Evolutionary conservation across 257 asterid genomes (phyloP).

Genomic region (Rubia yunnanensis): DNA sequence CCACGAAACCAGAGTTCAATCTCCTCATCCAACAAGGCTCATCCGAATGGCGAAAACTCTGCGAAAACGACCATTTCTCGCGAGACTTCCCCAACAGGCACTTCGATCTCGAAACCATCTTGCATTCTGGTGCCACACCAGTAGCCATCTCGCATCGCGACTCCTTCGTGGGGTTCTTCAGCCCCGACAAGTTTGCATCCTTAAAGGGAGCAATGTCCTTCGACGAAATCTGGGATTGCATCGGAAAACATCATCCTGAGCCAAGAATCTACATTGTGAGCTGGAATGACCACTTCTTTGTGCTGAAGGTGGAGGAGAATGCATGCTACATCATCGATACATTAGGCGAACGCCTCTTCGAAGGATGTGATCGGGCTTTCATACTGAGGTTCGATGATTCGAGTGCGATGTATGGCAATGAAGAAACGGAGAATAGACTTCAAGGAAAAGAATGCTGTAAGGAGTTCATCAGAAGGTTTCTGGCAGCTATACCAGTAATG

Average conservation of each 20-base stretch:
- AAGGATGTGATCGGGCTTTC: constrained; percentile 62
- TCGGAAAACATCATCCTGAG: background rate
- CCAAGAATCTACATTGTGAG: constrained; percentile 57
- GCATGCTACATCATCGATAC: constrained; percentile 58
- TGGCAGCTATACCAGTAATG: constrained; percentile 50
- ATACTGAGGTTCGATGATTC: constrained; percentile 48
- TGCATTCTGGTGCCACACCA: constrained; percentile 42
- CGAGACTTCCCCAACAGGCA: constrained; percentile 58
- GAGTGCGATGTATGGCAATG: constrained; percentile 17
- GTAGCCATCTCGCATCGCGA: constrained; percentile 31
- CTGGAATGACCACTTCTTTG: constrained; percentile 79
- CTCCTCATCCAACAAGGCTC: constrained; percentile 57
- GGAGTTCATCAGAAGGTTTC: constrained; percentile 58
- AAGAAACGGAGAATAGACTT: constrained; percentile 30
- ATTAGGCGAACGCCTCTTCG: constrained; percentile 59
- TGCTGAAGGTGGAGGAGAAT: constrained; percentile 43
- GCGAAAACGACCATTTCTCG: constrained; percentile 27
- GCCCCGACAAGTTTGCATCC: constrained; percentile 45
- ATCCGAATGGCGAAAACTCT: constrained; percentile 63
- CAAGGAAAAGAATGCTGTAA: constrained; percentile 62
- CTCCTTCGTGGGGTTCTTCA: constrained; percentile 68
- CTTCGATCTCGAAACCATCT: constrained; percentile 66
- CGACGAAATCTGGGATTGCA: constrained; percentile 46
- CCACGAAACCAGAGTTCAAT: constrained; percentile 40
- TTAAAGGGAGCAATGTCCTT: constrained; percentile 58